Evolutionary conservation across 805 yeast species (phyloP), one percentile per base, ranked within the genome.

Genomic region (Maudiozyma saulgeensis): DNA sequence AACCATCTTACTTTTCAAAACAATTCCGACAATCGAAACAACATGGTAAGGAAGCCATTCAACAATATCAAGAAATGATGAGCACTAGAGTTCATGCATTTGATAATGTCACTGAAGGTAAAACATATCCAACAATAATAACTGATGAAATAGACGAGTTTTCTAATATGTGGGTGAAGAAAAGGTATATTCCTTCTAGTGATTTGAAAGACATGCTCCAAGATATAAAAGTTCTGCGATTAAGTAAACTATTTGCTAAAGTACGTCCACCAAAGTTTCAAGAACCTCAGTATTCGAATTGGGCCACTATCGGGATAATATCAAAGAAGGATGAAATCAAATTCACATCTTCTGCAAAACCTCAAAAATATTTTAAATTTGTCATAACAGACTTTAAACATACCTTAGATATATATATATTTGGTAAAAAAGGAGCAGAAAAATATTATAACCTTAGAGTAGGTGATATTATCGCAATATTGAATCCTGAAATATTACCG

Each of bases 251-350:
- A 2, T 73, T 79, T 55, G 83, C 87, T 1, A 80, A 81, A 53
- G 80, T 89, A 1, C 55, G 63, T 28, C 83, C 93, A 2, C 93
- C 96, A 0, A 70, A 77, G 19, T 89, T 77, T 59, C 61, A 67
- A 6, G 84, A 84, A 44, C 96, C 96, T 0, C 67, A 68, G 34
- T 82, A 82, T 57, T 67, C 83, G 3, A 89, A 90, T 60, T 89
- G 88, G 84, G 82, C 82, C n/a, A 75, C 81, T 1, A 58, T 83
- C n/a, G 97, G 95, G 0, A 72, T 86, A 2, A 70, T 90, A 0
- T 68, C 79, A 4, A 59, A 62, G 19, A 88, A 88, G 58, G 69
- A 80, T 4, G 77, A 72, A 7, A 73, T 83, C 3, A 71, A 74
- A 53, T 63, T 68, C 4, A 69, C 86, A 0, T 54, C 72, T 13